These are phyloP conservation scores for Cudoniella acicularis DNA, from an alignment of 495 filamentous ascomycete species.

Conservation along the genomic window DNA sequence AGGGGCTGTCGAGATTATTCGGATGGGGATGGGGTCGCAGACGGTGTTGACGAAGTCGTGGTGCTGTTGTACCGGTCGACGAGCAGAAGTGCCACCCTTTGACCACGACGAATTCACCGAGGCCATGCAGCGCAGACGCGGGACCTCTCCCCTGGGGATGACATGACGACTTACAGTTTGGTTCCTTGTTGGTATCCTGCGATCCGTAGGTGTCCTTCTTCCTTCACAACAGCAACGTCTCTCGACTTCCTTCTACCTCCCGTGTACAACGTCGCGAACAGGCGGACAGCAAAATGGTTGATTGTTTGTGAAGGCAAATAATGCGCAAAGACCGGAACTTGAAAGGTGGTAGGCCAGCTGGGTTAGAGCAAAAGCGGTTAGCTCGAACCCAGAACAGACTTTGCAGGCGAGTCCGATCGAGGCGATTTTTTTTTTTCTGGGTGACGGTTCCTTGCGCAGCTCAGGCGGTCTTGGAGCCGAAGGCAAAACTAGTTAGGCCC, in stretches of 20 bases:
- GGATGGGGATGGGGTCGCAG: not conserved
- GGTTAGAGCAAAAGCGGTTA: no score
- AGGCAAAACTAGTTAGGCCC: no score
- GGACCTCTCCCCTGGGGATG: not conserved
- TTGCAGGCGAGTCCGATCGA: no score
- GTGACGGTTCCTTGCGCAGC: no score
- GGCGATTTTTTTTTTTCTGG: no score
- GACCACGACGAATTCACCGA: constrained; percentile 4
- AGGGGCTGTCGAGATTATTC: constrained; percentile 1
- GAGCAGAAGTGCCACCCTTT: constrained; percentile 20
- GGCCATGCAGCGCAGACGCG: constrained; percentile 1
- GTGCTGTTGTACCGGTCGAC: constrained; percentile 8
- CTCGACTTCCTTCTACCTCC: constrained; percentile 27
- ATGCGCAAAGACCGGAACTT: constrained; percentile 11
- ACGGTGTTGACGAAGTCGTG: constrained; percentile 1
- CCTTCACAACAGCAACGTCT: constrained; percentile 20
- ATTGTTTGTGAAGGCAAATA: constrained; percentile 12
- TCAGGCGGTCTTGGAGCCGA: no score
- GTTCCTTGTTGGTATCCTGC: constrained; percentile 14
- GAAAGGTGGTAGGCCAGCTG: not conserved
- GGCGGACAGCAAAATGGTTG: constrained; percentile 10
- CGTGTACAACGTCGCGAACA: constrained; percentile 22
- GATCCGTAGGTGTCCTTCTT: constrained; percentile 20
- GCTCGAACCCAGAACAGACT: no score
- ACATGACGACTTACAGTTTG: constrained; percentile 5